Evolutionary conservation across 768 basidiomycete genomes (phyloP).

Genomic region (Hysterangium stoloniferum): DNA sequence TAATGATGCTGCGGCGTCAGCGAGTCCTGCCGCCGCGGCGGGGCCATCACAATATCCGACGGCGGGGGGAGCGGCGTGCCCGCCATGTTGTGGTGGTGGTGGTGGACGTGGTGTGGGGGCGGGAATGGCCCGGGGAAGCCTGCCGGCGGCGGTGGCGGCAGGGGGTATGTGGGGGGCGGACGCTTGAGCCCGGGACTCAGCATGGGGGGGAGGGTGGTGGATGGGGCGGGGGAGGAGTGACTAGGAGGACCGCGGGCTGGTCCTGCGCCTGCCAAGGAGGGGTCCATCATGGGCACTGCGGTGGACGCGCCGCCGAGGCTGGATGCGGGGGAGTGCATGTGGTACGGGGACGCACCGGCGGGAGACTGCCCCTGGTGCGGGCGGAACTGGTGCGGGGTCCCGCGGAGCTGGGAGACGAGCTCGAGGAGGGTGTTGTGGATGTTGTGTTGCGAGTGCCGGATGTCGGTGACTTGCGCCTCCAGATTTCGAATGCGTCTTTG

Average conservation of each 20-base stretch:
- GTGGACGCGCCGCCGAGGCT: background rate
- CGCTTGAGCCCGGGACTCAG: background rate
- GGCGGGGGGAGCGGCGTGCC: background rate
- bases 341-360: constrained; percentile 7
- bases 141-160: background rate
- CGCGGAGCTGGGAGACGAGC: constrained; percentile 71
- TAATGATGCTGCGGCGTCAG: background rate
- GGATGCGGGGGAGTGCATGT: constrained; percentile 10
- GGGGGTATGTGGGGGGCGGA: too few relatives aligned
- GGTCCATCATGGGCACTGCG: constrained; percentile 6
- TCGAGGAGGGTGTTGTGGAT: constrained; percentile 80
- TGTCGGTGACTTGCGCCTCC: constrained; percentile 79
- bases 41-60: too few relatives aligned
- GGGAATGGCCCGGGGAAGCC: background rate
- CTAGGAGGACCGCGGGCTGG: background rate
- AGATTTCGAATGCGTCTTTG: constrained; percentile 83
- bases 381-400: constrained; percentile 22
- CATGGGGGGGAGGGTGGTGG: background rate
- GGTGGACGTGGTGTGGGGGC: background rate
- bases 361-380: constrained; percentile 39
- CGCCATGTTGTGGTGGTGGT: background rate
- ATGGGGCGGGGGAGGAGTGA: constrained; percentile 4
- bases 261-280: background rate
- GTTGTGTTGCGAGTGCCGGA: constrained; percentile 59
- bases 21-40: background rate